Conservation (phyloP, 208 protist species). For the Strigomonas culicis region DNA sequence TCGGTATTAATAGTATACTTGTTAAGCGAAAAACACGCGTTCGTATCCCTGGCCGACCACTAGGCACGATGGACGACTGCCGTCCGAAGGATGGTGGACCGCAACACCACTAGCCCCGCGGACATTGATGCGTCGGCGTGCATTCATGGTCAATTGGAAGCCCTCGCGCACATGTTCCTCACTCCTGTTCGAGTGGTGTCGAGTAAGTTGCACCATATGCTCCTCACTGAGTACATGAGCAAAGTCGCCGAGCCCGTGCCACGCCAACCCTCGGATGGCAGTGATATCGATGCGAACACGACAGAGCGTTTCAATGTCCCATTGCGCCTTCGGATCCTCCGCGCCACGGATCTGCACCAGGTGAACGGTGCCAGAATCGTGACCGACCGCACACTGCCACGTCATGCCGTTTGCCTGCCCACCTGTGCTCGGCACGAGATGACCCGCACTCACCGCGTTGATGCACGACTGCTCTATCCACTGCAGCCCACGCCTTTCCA, state of each 20-base stretch:
- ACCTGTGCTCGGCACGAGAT: not conserved
- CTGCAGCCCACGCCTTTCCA: constrained; percentile 1
- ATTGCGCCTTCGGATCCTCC: not conserved
- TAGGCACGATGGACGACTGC: not conserved
- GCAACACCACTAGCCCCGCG: constrained; percentile 60
- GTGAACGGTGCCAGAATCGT: constrained; percentile 45
- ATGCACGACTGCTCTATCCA: constrained; percentile 36
- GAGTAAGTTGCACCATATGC: not conserved
- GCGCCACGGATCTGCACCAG: constrained; percentile 9
- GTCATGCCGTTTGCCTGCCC: not conserved
- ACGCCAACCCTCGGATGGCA: not conserved
- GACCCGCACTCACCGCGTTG: constrained; percentile 43
- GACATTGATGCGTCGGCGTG: constrained; percentile 38
- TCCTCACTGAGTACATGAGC: constrained; percentile 7
- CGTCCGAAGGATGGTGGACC: constrained; percentile 1
- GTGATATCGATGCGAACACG: constrained; percentile 3
- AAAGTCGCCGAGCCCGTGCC: not conserved
- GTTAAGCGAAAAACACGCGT: not conserved
- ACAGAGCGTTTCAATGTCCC: constrained; percentile 9
- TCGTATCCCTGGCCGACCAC: not conserved
- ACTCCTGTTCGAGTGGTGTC: no score
- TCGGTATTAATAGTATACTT: not conserved
- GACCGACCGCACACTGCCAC: constrained; percentile 25
- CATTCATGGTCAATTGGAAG: constrained; percentile 1
- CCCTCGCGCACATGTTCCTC: no score